These are phyloP conservation scores for Balamuthia mandrillaris DNA, from an alignment of 208 protist genomes.

Conservation along the genomic window DNA sequence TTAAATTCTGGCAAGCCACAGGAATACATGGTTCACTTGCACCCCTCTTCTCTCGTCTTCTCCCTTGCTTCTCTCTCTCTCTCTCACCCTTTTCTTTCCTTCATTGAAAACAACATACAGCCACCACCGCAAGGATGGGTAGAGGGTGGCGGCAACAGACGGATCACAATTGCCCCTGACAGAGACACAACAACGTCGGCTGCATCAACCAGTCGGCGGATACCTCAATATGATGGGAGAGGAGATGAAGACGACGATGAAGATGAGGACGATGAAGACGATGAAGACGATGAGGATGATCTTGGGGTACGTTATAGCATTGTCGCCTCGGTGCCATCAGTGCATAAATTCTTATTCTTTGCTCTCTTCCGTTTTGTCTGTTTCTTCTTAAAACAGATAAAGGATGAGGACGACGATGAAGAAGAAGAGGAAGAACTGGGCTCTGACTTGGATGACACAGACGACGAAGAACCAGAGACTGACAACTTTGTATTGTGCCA, in stretches of 20 bases:
- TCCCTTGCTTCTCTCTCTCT: too few species aligned
- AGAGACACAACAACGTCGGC: too few species aligned
- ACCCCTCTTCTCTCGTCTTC: too few species aligned
- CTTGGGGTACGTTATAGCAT: conserved; percentile 1
- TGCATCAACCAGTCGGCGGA: too few species aligned
- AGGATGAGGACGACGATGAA: conserved; percentile 43
- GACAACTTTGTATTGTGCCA: conserved; percentile 62
- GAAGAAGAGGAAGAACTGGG: conserved; percentile 46
- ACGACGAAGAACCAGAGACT: conserved; percentile 55
- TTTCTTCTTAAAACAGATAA: not conserved
- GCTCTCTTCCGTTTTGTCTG: not conserved
- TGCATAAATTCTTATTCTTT: not conserved
- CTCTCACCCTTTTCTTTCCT: too few species aligned
- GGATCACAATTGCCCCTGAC: too few species aligned
- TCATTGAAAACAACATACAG: too few species aligned
- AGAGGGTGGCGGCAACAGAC: too few species aligned
- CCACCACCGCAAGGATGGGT: too few species aligned
- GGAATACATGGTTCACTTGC: too few species aligned
- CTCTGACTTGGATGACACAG: conserved; percentile 59
- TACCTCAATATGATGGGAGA: conserved; percentile 24
- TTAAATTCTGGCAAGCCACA: too few species aligned
- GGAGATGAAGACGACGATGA: not conserved
- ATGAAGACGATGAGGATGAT: conserved; percentile 37
- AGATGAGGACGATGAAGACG: conserved; percentile 32
- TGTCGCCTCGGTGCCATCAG: not conserved